Evolutionary conservation across 2,329 filamentous ascomycete species (phyloP), one percentile per base, ranked within the genome.

Genomic region (Hypoxylon sp.): DNA sequence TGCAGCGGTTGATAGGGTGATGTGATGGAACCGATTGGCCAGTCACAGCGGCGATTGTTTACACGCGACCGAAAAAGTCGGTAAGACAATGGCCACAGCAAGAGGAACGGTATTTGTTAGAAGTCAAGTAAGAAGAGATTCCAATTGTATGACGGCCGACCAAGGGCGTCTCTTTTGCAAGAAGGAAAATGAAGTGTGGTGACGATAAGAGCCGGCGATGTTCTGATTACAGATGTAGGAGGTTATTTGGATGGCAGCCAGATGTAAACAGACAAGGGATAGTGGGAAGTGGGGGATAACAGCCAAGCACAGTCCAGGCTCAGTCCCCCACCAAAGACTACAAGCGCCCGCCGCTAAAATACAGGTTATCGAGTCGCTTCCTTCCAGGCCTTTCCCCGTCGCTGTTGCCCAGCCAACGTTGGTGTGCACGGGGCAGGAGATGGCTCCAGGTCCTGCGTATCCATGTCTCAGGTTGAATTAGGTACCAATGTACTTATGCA

Each of bases 201-300:
- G 63, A 56, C 52, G 60, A 56, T 59, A 50, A 36, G 44, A 56
- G 20, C 49, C 44, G 38, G 46, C 44, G 32, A 40, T n/a, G 38
- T 40, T 46, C 16, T 36, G 62, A 49, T 57, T 45, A 49, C 38
- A 64, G 64, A 52, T 53, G 38, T 16, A 48, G 52, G 52, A 62
- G 56, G 67, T 59, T 69, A 69, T 69, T 67, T 69, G 67, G 64
- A 51, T 50, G 51, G 38, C 36, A 40, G 40, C 28, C 28, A 36
- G 51, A 67, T 62, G 67, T 69, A 69, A 69, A 69, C 67, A 69
- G 67, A 69, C 63, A 63, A 58, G 66, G 55, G 59, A 40, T 22
- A 51, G 59, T 66, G 66, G 62, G 58, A 38, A 64, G 62, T 63
- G 65, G 55, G 59, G 63, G 57, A 60, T 48, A 55, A 30, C 49